Percentiles rank a stretch among this genome's conserved stretches.
These are phyloP conservation scores for Aegilops longissima DNA, from an alignment of 176 grass and related monocot species.

Conservation along the genomic window DNA sequence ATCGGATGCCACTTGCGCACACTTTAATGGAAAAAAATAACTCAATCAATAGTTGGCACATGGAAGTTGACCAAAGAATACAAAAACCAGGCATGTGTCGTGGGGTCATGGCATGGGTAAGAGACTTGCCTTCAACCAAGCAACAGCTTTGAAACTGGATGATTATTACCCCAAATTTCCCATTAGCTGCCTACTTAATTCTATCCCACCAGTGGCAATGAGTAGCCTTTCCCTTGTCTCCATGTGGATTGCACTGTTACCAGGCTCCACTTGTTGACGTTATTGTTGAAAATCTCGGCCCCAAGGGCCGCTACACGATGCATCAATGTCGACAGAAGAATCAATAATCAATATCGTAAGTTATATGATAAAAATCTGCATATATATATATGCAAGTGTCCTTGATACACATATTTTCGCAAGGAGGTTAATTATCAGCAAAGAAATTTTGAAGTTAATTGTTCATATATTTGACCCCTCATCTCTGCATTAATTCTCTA, in stretches of 20 bases:
- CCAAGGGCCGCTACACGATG: neutral
- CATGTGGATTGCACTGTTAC: constrained; percentile 22
- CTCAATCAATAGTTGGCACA: constrained; percentile 19
- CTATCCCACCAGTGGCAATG: constrained; percentile 4
- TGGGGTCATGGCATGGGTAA: neutral
- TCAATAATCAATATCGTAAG: neutral
- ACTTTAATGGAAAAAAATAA: constrained; percentile 4
- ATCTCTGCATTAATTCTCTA: neutral
- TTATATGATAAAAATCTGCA: neutral
- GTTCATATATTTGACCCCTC: neutral
- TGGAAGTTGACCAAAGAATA: constrained; percentile 33
- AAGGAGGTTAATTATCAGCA: neutral
- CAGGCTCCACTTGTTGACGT: constrained; percentile 22
- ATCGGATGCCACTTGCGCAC: constrained; percentile 21
- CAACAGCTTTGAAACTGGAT: constrained; percentile 30
- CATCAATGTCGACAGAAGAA: neutral
- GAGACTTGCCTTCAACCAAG: constrained; percentile 18
- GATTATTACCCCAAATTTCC: neutral
- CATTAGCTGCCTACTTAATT: neutral
- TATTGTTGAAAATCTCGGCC: constrained; percentile 40
- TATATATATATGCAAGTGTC: neutral
- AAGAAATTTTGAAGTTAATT: neutral
- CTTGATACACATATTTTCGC: neutral
- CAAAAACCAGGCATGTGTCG: neutral
- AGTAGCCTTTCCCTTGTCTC: neutral